Base-by-base conservation (phyloP, 2,329 filamentous ascomycete species). In the Sclerotinia subarctica region DNA sequence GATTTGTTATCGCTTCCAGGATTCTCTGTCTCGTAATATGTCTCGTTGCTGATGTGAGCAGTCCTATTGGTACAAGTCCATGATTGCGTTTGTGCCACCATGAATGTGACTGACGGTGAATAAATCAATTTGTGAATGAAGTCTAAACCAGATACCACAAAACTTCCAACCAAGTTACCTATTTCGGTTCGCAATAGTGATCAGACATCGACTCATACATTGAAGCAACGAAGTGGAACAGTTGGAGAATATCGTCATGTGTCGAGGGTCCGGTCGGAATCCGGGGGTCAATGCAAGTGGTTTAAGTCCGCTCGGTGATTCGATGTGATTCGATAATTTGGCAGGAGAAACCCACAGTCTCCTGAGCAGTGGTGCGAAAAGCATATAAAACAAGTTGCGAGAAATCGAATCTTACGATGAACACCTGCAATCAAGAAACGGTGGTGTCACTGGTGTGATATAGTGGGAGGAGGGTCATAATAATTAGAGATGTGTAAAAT, bases 1-100 rank as follows among this genome's bases (percentile, higher is more conserved):
- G 24, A 63, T 53, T 54, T 52, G 57, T 53, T 53, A 53, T 67
- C 56, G 42, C 49, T 44, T 35, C 38, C 13, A 42, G 15, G 38
- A 5, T 42, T 42, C 26, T 51, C 19, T n/a, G 32, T 42, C 32
- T 51, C 58, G 57, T 46, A 63, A 62, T 62, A 54, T 67, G 26
- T 26, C 42, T 56, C 51, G 51, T 64, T 57, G 59, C 59, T 68
- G 59, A 67, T 63, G 66, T 67, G 66, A 67, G 66, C 66, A 64
- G 42, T 44, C 32, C 52, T 56, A 68, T 64, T 51, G 32, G 42
- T 32, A 56, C 58, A 68, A 68, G 13, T 42, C 59, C 66, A 68
- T 68, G 49, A 53, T 64, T 42, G 42, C 49, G n/a, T 46, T 53
- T 57, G 44, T 68, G 66, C 49, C 66, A 68, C 66, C 56, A 19